Conservation (phyloP, 805 yeast genomes). For the Kodamaea kaohsiungensis region DNA sequence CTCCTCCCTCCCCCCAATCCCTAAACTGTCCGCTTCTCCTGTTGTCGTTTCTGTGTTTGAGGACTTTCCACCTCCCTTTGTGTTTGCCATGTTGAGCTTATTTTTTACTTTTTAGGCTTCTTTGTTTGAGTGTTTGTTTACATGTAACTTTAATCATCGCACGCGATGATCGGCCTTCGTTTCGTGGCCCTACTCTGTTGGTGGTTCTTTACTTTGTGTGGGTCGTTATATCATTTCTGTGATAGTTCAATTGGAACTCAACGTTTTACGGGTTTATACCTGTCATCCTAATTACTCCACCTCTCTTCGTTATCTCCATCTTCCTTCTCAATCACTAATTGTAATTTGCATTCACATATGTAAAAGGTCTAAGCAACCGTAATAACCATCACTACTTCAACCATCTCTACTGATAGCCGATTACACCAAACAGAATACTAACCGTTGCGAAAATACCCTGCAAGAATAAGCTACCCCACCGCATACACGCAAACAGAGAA, state of each 20-base stretch:
- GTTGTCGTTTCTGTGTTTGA: background rate
- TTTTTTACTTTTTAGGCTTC: background rate
- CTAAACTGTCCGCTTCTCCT: background rate
- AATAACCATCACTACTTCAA: too few relatives aligned
- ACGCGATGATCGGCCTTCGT: background rate
- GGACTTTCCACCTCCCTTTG: background rate
- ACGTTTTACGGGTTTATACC: too few relatives aligned
- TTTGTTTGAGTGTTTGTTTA: slow-evolving; percentile 2
- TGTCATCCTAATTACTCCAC: too few relatives aligned
- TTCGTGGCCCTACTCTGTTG: background rate
- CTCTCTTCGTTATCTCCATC: too few relatives aligned
- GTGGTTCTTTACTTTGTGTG: too few relatives aligned
- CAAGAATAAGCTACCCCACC: background rate
- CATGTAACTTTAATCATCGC: background rate
- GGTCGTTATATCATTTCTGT: too few relatives aligned
- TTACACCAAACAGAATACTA: background rate
- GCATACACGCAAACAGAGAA: background rate
- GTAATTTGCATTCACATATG: too few relatives aligned
- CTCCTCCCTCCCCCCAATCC: background rate
- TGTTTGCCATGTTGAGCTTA: background rate
- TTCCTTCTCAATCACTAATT: too few relatives aligned
- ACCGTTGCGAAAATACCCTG: background rate
- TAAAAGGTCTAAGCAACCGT: too few relatives aligned
- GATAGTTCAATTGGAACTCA: too few relatives aligned
- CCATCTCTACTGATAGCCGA: too few relatives aligned